Evolutionary conservation across 2,329 filamentous ascomycete genomes (phyloP).

Genomic region (Apiospora koreana): DNA sequence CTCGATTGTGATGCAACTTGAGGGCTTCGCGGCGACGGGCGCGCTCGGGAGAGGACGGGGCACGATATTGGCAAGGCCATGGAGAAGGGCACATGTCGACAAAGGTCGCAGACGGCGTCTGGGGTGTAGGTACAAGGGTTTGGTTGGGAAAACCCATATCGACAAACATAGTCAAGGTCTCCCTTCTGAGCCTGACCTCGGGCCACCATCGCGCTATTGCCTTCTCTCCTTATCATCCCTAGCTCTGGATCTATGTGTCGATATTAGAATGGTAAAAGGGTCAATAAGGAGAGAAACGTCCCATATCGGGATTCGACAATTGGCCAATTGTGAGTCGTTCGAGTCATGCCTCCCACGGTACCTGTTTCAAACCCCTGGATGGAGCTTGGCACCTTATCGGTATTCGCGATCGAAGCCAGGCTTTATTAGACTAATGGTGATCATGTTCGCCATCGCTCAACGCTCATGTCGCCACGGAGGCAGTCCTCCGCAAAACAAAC

Average conservation of each 20-base stretch:
- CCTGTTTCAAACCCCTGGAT: not conserved
- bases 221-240: not conserved
- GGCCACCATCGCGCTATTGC: not conserved
- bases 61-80: too few species aligned
- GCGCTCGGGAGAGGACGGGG: too few species aligned
- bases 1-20: too few species aligned
- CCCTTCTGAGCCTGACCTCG: not conserved
- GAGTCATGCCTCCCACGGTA: not conserved
- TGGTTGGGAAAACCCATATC: not conserved
- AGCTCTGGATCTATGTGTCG: not conserved
- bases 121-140: too few species aligned
- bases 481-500: not conserved
- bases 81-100: too few species aligned
- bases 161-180: not conserved
- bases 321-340: not conserved
- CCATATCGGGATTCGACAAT: not conserved
- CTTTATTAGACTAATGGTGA: not conserved
- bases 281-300: not conserved
- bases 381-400: not conserved
- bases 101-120: too few species aligned
- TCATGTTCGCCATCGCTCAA: not conserved
- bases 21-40: too few species aligned
- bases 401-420: not conserved
- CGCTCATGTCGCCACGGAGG: not conserved
- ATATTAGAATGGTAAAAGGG: not conserved